Conservation (phyloP, 2,329 filamentous ascomycete genomes). For the Rosellinia necatrix region DNA sequence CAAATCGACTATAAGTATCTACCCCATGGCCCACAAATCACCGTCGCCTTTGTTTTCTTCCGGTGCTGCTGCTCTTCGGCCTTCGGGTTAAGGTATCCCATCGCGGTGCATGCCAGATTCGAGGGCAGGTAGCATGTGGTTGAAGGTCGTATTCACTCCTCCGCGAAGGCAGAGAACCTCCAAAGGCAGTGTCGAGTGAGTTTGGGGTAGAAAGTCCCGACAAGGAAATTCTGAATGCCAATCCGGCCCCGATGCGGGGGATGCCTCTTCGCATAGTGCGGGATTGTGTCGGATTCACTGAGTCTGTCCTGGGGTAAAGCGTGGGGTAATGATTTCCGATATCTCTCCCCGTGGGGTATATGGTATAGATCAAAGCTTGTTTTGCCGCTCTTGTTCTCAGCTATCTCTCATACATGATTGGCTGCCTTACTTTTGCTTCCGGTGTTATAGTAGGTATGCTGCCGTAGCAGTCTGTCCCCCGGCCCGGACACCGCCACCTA, state of each 20-base stretch:
- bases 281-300: too few relatives aligned
- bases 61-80: too few relatives aligned
- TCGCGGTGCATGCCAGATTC: neutral
- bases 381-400: too few relatives aligned
- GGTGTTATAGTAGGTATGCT: too few relatives aligned
- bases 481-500: too few relatives aligned
- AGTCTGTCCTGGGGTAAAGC: too few relatives aligned
- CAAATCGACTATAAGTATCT: too few relatives aligned
- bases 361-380: neutral
- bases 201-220: conserved; percentile 5
- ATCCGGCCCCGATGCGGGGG: conserved; percentile 9
- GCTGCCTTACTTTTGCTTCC: too few relatives aligned
- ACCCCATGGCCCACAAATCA: neutral
- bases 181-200: neutral
- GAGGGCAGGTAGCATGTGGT: neutral
- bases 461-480: too few relatives aligned
- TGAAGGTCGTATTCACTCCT: neutral
- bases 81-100: neutral
- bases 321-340: conserved; percentile 13
- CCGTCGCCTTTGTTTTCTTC: neutral
- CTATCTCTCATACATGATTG: too few relatives aligned
- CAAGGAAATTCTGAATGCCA: conserved; percentile 7
- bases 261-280: conserved; percentile 12
- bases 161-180: too few relatives aligned
- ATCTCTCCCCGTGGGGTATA: neutral